These are phyloP conservation scores for Saturnispora dispora DNA, from an alignment of 805 yeast species.

Conservation along the genomic window DNA sequence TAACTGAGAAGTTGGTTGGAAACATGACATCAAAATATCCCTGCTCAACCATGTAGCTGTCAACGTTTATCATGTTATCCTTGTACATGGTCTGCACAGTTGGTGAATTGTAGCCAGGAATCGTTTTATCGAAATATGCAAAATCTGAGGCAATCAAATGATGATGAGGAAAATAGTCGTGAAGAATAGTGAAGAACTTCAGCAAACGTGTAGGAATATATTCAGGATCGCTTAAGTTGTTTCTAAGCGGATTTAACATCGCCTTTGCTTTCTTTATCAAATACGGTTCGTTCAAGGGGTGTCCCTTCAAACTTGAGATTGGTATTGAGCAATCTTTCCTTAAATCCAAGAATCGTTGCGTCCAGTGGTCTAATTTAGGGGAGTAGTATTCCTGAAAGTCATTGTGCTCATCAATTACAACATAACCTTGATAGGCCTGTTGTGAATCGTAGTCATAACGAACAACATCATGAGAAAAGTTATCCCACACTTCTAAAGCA, in stretches of 20 bases:
- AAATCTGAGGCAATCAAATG: constrained; percentile 69
- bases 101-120: constrained; percentile 58
- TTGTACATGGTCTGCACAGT: constrained; percentile 71
- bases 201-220: constrained; percentile 72
- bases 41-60: constrained; percentile 74
- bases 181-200: constrained; percentile 54
- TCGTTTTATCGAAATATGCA: constrained; percentile 38
- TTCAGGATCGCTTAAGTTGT: constrained; percentile 61
- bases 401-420: constrained; percentile 59
- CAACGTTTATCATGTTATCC: constrained; percentile 57
- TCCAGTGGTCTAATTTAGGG: constrained; percentile 50
- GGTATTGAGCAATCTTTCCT: constrained; percentile 40
- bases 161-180: constrained; percentile 65
- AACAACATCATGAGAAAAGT: constrained; percentile 72
- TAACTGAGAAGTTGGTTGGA: constrained; percentile 65
- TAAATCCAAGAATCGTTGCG: constrained; percentile 45
- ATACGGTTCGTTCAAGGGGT: constrained; percentile 52
- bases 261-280: constrained; percentile 36
- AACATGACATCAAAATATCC: constrained; percentile 84
- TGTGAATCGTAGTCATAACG: constrained; percentile 62
- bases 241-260: constrained; percentile 54
- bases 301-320: constrained; percentile 28
- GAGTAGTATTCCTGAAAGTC: constrained; percentile 68
- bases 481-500: constrained; percentile 78
- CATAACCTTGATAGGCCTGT: constrained; percentile 70